Percentiles rank a stretch among this genome's conserved stretches.
phyloP scores from a whole-genome alignment of 2,329 filamentous ascomycete species.

The Catunica adiposa region DNA sequence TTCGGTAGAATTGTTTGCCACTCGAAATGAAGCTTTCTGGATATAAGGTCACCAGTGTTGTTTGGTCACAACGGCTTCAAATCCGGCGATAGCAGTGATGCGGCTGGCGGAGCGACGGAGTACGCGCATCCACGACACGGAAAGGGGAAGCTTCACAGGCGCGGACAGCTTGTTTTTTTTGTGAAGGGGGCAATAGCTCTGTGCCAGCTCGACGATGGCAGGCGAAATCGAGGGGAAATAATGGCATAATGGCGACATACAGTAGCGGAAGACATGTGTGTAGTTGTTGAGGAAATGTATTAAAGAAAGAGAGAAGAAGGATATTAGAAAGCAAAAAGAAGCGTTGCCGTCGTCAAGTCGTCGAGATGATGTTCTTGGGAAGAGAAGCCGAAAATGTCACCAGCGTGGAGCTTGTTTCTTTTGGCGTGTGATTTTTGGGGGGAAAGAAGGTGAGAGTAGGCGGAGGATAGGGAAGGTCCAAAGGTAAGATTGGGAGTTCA shows the following conservation, averaged over 20 bases:
- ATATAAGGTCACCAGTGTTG: conserved; percentile 4
- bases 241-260: conserved; percentile 18
- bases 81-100: not conserved
- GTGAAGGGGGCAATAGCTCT: not conserved
- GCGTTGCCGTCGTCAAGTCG: conserved; percentile 12
- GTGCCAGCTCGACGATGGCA: conserved; percentile 7
- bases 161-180: not conserved
- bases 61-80: too few species aligned
- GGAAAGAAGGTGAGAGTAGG: conserved; percentile 7
- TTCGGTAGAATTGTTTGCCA: not conserved
- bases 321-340: conserved; percentile 9
- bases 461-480: not conserved
- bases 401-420: conserved; percentile 12
- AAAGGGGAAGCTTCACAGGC: conserved; percentile 5
- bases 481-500: conserved; percentile 3
- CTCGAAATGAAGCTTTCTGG: conserved; percentile 7
- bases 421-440: not conserved
- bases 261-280: conserved; percentile 22
- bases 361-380: conserved; percentile 12
- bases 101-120: not conserved
- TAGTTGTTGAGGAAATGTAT: conserved; percentile 14
- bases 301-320: conserved; percentile 11
- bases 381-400: conserved; percentile 14
- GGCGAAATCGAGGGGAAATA: not conserved
- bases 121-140: not conserved